Percentiles rank a stretch among this genome's conserved stretches.
Conservation (phyloP, 192 early-diverging fungal species). For the Coemansia sp. region DNA sequence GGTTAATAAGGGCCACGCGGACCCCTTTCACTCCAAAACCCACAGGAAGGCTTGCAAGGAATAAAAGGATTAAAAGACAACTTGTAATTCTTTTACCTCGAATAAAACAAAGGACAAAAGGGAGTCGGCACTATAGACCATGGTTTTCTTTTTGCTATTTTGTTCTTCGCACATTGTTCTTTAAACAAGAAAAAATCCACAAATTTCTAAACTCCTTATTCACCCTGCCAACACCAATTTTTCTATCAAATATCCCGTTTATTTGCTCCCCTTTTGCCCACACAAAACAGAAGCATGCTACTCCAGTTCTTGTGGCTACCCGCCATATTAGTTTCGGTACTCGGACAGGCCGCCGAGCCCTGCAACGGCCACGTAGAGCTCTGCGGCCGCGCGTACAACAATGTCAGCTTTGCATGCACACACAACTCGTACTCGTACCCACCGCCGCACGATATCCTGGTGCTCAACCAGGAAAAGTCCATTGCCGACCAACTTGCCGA, state of each 20-base stretch:
- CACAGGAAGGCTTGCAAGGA: neutral
- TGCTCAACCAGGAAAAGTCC: slow-evolving; percentile 63
- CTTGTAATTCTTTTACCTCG: too few species aligned
- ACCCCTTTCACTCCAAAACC: neutral
- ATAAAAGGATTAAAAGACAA: too few species aligned
- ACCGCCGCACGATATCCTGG: slow-evolving; percentile 29
- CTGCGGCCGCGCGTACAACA: slow-evolving; percentile 62
- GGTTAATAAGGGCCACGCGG: neutral
- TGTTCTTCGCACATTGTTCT: neutral
- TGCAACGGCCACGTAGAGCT: slow-evolving; percentile 70
- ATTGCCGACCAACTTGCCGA: slow-evolving; percentile 67
- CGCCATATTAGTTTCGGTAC: neutral
- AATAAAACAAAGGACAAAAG: neutral
- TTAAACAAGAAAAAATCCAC: too few species aligned
- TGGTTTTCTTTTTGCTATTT: neutral
- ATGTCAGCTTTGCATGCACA: slow-evolving; percentile 66
- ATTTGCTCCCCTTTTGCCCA: too few species aligned
- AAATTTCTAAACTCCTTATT: too few species aligned
- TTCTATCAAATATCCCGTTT: too few species aligned
- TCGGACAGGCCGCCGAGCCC: neutral
- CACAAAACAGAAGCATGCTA: too few species aligned
- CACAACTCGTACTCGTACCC: slow-evolving; percentile 70
- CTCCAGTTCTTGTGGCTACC: neutral
- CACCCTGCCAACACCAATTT: too few species aligned
- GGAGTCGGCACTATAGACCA: neutral